Base-by-base conservation (phyloP, 176 grass and related monocot species). In the Elymus sibiricus region DNA sequence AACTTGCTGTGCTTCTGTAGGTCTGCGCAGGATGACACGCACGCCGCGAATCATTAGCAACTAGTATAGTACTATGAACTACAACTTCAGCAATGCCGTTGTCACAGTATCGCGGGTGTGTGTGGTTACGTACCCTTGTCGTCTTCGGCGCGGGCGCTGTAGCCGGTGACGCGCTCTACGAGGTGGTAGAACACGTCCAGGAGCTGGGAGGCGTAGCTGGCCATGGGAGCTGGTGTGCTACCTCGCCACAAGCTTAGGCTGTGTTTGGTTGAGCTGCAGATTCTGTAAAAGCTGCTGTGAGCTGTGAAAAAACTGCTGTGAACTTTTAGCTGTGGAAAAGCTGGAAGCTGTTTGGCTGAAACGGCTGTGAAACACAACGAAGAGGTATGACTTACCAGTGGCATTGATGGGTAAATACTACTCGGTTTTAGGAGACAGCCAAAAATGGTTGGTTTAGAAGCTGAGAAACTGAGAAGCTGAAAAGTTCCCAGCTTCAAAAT, bases 191-290 rank as follows among this genome's bases (percentile, higher is more conserved):
- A 25, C 60, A 74, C 70, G 64, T 74, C 89, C 77, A 85, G 80
- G 31, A 91, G 70, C 66, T 91, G 79, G 44, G 79, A 3, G 60
- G 79, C 70, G 35, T 88, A 83, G 75, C 43, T 63, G 17, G 81
- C 76, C 89, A 91, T 88, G 62, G 71, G 61, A 39, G 35, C 35
- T 70, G 35, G 10, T 9, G 44, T 15, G 44, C 44, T 47, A 47
- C 44, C 13, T 38, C 7, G 1, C 44, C 44, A 47, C 44, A 9
- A 58, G 53, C 19, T 58, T 22, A n/a, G n/a, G n/a, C n/a, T n/a
- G n/a, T n/a, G n/a, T n/a, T n/a, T n/a, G n/a, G n/a, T n/a, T n/a
- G n/a, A n/a, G n/a, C n/a, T n/a, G n/a, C n/a, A n/a, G n/a, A n/a
- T n/a, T n/a, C n/a, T n/a, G n/a, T n/a, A n/a, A n/a, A n/a, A n/a